Evolutionary conservation across 2,329 filamentous ascomycete genomes (phyloP).

Genomic region (Fusarium buxicola): DNA sequence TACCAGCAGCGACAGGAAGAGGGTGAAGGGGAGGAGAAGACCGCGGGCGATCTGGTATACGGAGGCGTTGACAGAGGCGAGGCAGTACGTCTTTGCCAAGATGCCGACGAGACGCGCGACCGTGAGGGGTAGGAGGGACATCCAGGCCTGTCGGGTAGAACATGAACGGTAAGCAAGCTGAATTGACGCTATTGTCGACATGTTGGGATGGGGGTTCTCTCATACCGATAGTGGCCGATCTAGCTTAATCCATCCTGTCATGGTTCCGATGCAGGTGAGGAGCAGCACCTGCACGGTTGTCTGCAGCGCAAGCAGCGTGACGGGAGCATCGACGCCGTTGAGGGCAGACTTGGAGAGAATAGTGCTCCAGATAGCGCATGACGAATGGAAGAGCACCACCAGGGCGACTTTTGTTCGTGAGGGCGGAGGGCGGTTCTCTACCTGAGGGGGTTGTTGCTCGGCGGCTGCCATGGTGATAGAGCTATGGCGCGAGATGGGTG

Average conservation of each 20-base stretch:
- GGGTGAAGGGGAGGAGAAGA: constrained; percentile 43
- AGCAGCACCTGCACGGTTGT: constrained; percentile 42
- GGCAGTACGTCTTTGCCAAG: constrained; percentile 46
- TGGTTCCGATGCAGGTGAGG: constrained; percentile 38
- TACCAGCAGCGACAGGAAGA: constrained; percentile 43
- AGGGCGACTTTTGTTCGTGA: constrained; percentile 38
- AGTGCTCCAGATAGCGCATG: constrained; percentile 45
- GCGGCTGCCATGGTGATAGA: constrained; percentile 33
- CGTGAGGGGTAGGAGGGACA: constrained; percentile 42
- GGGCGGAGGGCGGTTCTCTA: constrained; percentile 32
- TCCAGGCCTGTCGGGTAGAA: constrained; percentile 33
- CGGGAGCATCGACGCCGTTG: constrained; percentile 43
- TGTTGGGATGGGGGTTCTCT: neutral
- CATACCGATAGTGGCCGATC: constrained; percentile 38
- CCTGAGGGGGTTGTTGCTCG: constrained; percentile 25
- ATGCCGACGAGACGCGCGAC: constrained; percentile 43
- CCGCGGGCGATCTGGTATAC: constrained; percentile 46
- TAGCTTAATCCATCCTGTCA: constrained; percentile 44
- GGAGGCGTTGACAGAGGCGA: constrained; percentile 45
- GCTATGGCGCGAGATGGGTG: constrained; percentile 15
- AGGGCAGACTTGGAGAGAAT: constrained; percentile 45
- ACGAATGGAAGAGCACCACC: constrained; percentile 45
- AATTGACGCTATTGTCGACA: neutral
- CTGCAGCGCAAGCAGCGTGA: constrained; percentile 43
- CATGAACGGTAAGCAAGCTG: constrained; percentile 2